phyloP scores from a whole-genome alignment of 2,329 filamentous ascomycete species.

The Macrophomina pseudophaseolina region DNA sequence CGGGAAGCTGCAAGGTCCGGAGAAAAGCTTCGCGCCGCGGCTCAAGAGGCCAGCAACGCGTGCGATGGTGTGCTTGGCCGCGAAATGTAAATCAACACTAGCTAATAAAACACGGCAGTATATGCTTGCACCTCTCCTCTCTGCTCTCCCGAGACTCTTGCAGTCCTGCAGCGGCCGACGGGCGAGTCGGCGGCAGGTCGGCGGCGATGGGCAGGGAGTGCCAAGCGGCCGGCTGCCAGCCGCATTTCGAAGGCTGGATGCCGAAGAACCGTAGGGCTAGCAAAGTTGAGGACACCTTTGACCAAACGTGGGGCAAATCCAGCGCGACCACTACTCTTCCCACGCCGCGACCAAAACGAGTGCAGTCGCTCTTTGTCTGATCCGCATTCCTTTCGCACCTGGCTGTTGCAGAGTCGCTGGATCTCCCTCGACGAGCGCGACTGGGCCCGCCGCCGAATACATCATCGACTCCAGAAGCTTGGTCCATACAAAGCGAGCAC shows the following conservation, averaged over 20 bases:
- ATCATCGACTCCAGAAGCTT: constrained; percentile 27
- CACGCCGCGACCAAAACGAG: not conserved
- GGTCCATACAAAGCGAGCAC: constrained; percentile 25
- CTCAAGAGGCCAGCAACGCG: constrained; percentile 11
- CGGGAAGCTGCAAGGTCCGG: constrained; percentile 19
- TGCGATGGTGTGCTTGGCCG: constrained; percentile 13
- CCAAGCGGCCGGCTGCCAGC: constrained; percentile 21
- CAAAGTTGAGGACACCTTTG: constrained; percentile 27
- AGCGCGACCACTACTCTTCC: not conserved
- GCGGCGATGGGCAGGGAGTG: not conserved
- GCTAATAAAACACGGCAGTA: constrained; percentile 2
- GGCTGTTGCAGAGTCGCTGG: not conserved
- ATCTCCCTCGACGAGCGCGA: not conserved
- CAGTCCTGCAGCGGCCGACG: not conserved
- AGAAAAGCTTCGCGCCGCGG: constrained; percentile 9
- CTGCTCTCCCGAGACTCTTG: not conserved
- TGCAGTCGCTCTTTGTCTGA: constrained; percentile 16
- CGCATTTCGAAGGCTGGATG: constrained; percentile 11
- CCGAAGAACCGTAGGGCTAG: constrained; percentile 25
- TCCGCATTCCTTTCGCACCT: not conserved
- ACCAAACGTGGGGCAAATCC: constrained; percentile 23
- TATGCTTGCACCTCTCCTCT: not conserved
- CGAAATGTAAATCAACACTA: constrained; percentile 5
- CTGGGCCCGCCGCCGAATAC: constrained; percentile 16
- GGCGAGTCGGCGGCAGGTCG: not conserved